A percentile compares a stretch with the other conserved stretches of the same genome.
These are phyloP conservation scores for Globisporangium solare DNA, from an alignment of 352 stramenopile genomes.

Conservation along the genomic window DNA sequence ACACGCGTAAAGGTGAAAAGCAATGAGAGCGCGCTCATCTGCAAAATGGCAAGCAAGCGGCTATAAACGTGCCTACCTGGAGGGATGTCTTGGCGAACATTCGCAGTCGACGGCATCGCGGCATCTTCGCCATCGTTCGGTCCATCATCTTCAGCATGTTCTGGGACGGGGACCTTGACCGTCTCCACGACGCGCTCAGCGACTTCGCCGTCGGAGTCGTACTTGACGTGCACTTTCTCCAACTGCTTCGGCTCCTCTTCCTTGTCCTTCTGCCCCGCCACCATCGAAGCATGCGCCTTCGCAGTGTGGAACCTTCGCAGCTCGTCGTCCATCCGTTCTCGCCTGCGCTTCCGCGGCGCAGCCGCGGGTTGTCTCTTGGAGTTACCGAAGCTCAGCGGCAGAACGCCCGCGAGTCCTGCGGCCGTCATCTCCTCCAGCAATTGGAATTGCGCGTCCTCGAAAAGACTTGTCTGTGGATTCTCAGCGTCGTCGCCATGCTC, in stretches of 20 bases:
- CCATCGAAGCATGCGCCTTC: background rate
- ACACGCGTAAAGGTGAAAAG: too few relatives aligned
- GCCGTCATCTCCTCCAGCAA: conserved; percentile 55
- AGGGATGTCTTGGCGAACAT: background rate
- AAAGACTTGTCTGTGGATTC: conserved; percentile 19
- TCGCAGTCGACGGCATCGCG: background rate
- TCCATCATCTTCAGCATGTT: background rate
- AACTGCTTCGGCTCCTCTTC: conserved; percentile 1
- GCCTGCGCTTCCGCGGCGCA: conserved; percentile 5
- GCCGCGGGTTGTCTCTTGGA: conserved; percentile 7
- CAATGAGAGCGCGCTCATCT: too few relatives aligned
- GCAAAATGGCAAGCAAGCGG: too few relatives aligned
- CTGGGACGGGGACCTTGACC: conserved; percentile 20
- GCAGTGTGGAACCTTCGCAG: background rate
- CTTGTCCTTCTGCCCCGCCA: too few relatives aligned
- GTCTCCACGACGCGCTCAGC: conserved; percentile 33
- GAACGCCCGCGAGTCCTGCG: conserved; percentile 40
- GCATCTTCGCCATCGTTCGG: background rate
- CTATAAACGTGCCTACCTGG: background rate
- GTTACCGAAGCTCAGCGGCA: conserved; percentile 61
- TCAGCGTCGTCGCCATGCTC: conserved; percentile 3
- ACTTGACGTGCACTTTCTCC: conserved; percentile 60
- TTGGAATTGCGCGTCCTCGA: conserved; percentile 47
- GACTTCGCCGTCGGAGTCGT: conserved; percentile 63
- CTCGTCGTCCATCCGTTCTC: background rate